Percentiles rank a stretch among this genome's conserved stretches.
Evolutionary conservation across 1,284 basidiomycete genomes (phyloP).

Genomic region (Cystobasidiaceae sp.): DNA sequence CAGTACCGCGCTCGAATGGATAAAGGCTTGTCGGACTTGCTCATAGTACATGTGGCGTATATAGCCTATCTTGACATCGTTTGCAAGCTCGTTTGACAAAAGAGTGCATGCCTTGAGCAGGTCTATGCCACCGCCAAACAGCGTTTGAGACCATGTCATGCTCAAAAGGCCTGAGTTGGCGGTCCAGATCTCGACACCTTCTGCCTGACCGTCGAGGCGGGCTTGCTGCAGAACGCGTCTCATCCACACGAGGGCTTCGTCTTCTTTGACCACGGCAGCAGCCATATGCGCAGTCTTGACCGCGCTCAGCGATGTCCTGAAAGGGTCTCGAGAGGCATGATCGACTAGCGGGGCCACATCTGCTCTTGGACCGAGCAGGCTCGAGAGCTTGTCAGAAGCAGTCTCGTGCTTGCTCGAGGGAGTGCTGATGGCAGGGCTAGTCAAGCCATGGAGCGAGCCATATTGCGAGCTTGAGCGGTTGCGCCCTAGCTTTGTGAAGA

Average conservation of each 20-base stretch:
- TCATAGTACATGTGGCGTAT: conserved; percentile 21
- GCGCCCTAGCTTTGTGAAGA: conserved; percentile 13
- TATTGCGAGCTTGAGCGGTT: background rate
- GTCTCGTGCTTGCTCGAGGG: conserved; percentile 22
- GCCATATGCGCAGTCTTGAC: conserved; percentile 10
- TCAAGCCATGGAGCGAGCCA: conserved; percentile 4
- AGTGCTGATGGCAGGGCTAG: conserved; percentile 15
- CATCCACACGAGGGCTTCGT: conserved; percentile 8
- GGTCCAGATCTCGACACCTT: conserved; percentile 14
- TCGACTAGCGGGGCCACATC: background rate
- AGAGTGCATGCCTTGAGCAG: conserved; percentile 20
- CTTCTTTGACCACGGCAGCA: conserved; percentile 2
- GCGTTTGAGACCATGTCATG: background rate
- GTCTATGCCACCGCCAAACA: conserved; percentile 2
- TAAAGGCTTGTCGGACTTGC: conserved; percentile 4
- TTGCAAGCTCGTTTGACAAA: conserved; percentile 5
- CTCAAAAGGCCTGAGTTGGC: conserved; percentile 1
- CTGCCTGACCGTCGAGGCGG: conserved; percentile 5
- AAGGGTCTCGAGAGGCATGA: background rate
- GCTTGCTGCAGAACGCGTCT: conserved; percentile 5
- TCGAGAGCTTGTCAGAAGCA: conserved; percentile 18
- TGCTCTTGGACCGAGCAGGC: conserved; percentile 17
- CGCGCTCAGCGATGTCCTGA: background rate
- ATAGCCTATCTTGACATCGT: conserved; percentile 4
- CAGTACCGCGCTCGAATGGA: conserved; percentile 22